Conservation (phyloP, 2,329 filamentous ascomycete genomes). For the Lecanicillium sp. region DNA sequence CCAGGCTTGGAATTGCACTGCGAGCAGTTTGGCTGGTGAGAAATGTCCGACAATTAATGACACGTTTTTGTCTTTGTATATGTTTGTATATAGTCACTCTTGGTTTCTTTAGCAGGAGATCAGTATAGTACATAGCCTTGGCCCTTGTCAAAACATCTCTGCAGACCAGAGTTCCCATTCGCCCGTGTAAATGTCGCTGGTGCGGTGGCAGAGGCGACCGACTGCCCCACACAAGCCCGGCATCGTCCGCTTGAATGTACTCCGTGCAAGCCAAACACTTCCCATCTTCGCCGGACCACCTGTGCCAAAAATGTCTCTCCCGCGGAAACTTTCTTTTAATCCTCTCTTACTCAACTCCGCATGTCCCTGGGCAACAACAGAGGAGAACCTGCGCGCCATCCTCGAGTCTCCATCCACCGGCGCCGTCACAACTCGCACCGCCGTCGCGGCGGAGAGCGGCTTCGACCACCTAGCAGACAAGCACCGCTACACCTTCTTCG, state of each 20-base stretch:
- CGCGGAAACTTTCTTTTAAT: slow-evolving; percentile 36
- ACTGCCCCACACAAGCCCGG: no score
- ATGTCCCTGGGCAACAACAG: slow-evolving; percentile 65
- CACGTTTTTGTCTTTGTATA: neutral
- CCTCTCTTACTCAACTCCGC: slow-evolving; percentile 69
- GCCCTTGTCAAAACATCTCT: no score
- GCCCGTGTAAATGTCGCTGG: no score
- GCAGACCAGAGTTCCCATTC: no score
- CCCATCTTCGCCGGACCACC: no score
- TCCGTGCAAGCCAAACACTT: no score
- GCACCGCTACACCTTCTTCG: slow-evolving; percentile 63
- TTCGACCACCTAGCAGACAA: slow-evolving; percentile 53
- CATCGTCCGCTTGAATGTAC: no score
- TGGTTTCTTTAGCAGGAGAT: neutral
- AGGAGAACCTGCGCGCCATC: slow-evolving; percentile 52
- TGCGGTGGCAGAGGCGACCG: neutral
- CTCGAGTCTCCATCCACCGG: slow-evolving; percentile 57
- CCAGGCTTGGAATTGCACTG: slow-evolving; percentile 40
- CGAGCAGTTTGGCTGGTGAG: slow-evolving; percentile 40
- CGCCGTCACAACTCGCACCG: slow-evolving; percentile 68
- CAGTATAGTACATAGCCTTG: no score
- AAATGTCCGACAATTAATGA: neutral
- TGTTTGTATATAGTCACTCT: neutral
- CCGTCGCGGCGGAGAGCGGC: slow-evolving; percentile 45
- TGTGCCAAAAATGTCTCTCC: slow-evolving; percentile 1